These are phyloP conservation scores for Mortierella hygrophila DNA, from an alignment of 192 early-diverging fungal species.

Conservation along the genomic window DNA sequence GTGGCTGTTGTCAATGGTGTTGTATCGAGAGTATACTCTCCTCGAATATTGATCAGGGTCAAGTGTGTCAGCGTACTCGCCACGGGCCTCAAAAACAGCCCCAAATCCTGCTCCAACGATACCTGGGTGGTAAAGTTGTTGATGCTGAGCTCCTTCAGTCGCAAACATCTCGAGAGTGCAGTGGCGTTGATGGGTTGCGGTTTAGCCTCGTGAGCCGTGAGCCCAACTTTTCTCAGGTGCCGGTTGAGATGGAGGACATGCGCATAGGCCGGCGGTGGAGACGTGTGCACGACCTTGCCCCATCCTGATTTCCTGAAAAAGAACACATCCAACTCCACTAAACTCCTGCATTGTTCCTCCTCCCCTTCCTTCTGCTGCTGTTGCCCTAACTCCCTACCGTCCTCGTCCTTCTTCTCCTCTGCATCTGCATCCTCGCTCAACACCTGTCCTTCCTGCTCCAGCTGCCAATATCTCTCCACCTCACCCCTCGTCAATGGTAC, in stretches of 20 bases:
- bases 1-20: neutral
- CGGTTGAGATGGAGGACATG: neutral
- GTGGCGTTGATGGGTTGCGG: neutral
- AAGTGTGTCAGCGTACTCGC: neutral
- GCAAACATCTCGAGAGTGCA: neutral
- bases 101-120: neutral
- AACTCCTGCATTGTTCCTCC: neutral
- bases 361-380: neutral
- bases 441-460: neutral
- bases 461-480: neutral
- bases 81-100: neutral
- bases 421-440: neutral
- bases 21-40: neutral
- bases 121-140: neutral
- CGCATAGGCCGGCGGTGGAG: neutral
- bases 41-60: neutral
- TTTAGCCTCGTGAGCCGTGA: neutral
- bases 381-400: neutral
- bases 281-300: neutral
- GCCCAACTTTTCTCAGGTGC: neutral
- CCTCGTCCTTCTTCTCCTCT: neutral
- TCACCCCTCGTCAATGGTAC: neutral
- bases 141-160: neutral
- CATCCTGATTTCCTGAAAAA: constrained; percentile 2
- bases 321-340: neutral